A percentile compares a stretch with the other conserved stretches of the same genome.
These are phyloP conservation scores for Lactifluus subvellereus DNA, from an alignment of 768 basidiomycete genomes.

Conservation along the genomic window DNA sequence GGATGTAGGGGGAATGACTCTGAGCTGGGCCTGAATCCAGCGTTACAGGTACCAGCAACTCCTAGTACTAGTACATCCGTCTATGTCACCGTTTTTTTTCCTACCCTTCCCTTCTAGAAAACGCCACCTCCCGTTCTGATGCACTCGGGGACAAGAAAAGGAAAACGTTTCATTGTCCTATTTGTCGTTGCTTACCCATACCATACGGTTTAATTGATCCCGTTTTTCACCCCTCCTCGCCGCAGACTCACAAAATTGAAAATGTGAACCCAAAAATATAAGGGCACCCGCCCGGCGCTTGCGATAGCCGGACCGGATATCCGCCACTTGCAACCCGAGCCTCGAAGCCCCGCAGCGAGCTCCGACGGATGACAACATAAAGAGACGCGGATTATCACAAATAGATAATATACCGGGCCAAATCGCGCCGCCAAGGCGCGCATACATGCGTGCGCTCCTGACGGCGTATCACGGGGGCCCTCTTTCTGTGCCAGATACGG, in stretches of 20 bases:
- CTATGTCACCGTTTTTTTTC: background rate
- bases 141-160: background rate
- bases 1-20: background rate
- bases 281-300: no score
- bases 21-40: background rate
- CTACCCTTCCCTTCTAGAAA: conserved; percentile 8
- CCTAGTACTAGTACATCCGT: background rate
- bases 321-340: background rate
- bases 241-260: background rate
- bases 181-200: conserved; percentile 9
- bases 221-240: background rate
- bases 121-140: conserved; percentile 8
- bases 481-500: background rate
- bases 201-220: background rate
- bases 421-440: background rate
- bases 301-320: background rate
- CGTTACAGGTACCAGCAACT: background rate
- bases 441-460: no score
- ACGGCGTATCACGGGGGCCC: background rate
- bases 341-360: background rate
- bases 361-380: conserved; percentile 10
- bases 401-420: background rate
- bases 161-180: conserved; percentile 4
- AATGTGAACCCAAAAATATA: background rate
- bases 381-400: background rate